Conservation (phyloP, 495 filamentous ascomycete species). For the Penicillium paradoxum region DNA sequence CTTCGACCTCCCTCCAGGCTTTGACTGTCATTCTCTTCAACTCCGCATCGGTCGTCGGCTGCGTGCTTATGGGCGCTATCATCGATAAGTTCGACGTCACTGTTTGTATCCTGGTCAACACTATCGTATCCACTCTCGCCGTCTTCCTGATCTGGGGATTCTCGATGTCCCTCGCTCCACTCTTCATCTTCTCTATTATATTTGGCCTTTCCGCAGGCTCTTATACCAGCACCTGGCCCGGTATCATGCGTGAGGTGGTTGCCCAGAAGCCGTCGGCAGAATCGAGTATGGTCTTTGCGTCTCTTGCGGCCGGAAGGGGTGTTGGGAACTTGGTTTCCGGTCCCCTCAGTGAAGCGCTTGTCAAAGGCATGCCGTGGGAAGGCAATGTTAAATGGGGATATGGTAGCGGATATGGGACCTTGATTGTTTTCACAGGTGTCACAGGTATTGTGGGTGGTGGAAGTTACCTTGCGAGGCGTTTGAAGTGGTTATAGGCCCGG, state of each 20-base stretch:
- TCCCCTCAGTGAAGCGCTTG: conserved; percentile 49
- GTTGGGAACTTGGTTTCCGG: conserved; percentile 50
- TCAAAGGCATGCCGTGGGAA: conserved; percentile 10
- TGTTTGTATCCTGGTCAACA: conserved; percentile 48
- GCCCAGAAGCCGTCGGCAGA: conserved; percentile 29
- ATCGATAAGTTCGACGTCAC: conserved; percentile 42
- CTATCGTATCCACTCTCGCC: conserved; percentile 45
- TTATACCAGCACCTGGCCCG: conserved; percentile 50
- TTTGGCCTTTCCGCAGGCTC: conserved; percentile 61
- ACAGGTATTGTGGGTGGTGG: background rate
- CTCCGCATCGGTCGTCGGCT: conserved; percentile 46
- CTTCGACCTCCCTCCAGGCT: conserved; percentile 23
- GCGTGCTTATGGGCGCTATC: conserved; percentile 46
- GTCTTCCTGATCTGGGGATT: conserved; percentile 65
- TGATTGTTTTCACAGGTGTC: background rate
- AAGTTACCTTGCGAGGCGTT: background rate
- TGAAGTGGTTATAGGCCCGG: too few relatives aligned
- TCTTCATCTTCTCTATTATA: conserved; percentile 54
- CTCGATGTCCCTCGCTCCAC: conserved; percentile 41
- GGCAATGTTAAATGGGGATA: background rate
- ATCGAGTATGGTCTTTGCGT: conserved; percentile 47
- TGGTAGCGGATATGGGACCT: background rate
- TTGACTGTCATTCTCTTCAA: conserved; percentile 49
- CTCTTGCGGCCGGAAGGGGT: conserved; percentile 50
- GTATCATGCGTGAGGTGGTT: conserved; percentile 44